Conservation (phyloP, 2,329 filamentous ascomycete genomes). For the Setomelanomma holmii region DNA sequence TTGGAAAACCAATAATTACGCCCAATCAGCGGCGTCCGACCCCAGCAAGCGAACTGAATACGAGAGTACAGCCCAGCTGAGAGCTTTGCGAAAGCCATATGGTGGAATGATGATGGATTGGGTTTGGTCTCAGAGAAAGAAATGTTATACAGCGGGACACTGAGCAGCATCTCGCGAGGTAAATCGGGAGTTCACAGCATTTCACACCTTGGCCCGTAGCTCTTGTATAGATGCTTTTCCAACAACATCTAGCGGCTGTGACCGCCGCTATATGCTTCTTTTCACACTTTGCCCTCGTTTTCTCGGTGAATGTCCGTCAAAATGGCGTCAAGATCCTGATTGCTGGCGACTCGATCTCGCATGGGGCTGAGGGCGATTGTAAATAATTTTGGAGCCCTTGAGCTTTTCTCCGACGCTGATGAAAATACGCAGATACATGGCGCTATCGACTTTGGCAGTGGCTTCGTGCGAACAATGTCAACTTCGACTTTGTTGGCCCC, state of each 20-base stretch:
- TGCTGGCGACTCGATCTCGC: conserved; percentile 11
- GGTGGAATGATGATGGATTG: too few species aligned
- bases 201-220: too few species aligned
- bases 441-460: conserved; percentile 10
- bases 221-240: not conserved
- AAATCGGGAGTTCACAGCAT: too few species aligned
- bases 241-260: not conserved
- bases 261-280: not conserved
- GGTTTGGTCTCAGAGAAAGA: too few species aligned
- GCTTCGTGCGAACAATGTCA: conserved; percentile 4
- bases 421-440: conserved; percentile 1
- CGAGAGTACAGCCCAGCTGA: too few species aligned
- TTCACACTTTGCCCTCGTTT: not conserved
- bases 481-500: conserved; percentile 8
- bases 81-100: too few species aligned
- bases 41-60: too few species aligned
- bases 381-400: not conserved
- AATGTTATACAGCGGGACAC: too few species aligned
- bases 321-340: conserved; percentile 11
- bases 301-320: not conserved
- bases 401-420: not conserved
- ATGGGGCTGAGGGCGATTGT: conserved; percentile 10
- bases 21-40: too few species aligned
- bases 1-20: too few species aligned
- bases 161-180: too few species aligned